Conservation (phyloP, 441 rosid species). For the Mallotus repandus region DNA sequence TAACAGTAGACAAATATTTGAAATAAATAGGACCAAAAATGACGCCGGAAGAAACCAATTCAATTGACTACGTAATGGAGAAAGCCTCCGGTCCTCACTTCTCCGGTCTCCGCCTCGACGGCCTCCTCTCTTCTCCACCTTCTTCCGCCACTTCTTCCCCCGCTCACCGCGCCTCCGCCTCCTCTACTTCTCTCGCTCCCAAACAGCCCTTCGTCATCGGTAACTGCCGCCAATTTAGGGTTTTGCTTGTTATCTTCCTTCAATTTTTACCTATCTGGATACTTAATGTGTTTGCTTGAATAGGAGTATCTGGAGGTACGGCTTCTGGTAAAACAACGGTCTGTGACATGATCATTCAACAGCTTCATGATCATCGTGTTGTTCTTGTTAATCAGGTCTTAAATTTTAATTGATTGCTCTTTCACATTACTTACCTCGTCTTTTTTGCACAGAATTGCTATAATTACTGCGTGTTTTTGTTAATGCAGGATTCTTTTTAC, state of each 20-base stretch:
- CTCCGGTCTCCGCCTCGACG: constrained; percentile 91
- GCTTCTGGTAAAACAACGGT: constrained; percentile 99
- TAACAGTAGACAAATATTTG: neutral
- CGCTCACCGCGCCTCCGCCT: constrained; percentile 31
- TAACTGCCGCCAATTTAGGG: constrained; percentile 13
- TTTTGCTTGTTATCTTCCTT: neutral
- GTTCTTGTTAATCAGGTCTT: constrained; percentile 91
- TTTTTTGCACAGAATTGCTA: neutral
- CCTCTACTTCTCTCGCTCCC: constrained; percentile 42
- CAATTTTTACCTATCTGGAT: neutral
- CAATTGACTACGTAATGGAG: constrained; percentile 93
- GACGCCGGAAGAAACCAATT: constrained; percentile 56
- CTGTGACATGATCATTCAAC: constrained; percentile 97
- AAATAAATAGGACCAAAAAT: neutral
- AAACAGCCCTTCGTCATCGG: constrained; percentile 90
- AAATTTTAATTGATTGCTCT: constrained; percentile 2
- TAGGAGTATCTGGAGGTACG: constrained; percentile 97
- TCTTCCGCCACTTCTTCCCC: constrained; percentile 49
- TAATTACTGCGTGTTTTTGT: neutral
- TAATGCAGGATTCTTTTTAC: constrained; percentile 89
- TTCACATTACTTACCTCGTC: neutral
- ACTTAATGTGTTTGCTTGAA: neutral
- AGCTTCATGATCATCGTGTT: constrained; percentile 97
- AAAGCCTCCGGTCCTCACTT: constrained; percentile 96
- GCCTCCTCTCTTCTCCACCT: constrained; percentile 54